These are phyloP conservation scores for Scedosporium minutisporum DNA, from an alignment of 2,329 filamentous ascomycete species.

Conservation along the genomic window DNA sequence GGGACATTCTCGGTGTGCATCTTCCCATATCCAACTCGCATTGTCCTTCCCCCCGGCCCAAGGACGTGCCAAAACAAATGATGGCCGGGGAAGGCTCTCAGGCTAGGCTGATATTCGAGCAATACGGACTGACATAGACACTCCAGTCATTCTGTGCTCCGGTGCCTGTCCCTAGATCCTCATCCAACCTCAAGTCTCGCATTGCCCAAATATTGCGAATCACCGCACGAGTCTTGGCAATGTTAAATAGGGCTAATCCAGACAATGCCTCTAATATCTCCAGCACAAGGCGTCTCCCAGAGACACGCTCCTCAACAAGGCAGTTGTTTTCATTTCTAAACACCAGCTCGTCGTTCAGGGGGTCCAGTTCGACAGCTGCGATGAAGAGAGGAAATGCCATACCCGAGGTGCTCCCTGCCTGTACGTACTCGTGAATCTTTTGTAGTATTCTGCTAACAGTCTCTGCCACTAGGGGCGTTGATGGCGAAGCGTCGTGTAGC, in stretches of 20 bases:
- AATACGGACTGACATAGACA: slow-evolving; percentile 17
- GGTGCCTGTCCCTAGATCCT: background rate
- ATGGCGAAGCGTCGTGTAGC: slow-evolving; percentile 29
- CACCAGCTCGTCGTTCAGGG: slow-evolving; percentile 24
- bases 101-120: slow-evolving; percentile 17
- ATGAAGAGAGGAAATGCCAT: slow-evolving; percentile 33
- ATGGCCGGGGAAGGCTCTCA: background rate
- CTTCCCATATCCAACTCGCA: too few relatives aligned
- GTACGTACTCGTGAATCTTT: slow-evolving; percentile 21
- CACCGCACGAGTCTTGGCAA: slow-evolving; percentile 32
- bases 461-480: slow-evolving; percentile 17
- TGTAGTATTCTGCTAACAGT: slow-evolving; percentile 24
- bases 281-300: slow-evolving; percentile 23
- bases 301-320: slow-evolving; percentile 12
- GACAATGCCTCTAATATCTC: slow-evolving; percentile 28
- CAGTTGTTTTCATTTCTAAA: slow-evolving; percentile 14
- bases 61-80: too few relatives aligned
- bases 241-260: slow-evolving; percentile 29
- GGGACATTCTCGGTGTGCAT: too few relatives aligned
- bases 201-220: slow-evolving; percentile 37
- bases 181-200: slow-evolving; percentile 21
- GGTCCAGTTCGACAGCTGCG: slow-evolving; percentile 28
- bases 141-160: slow-evolving; percentile 16
- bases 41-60: too few relatives aligned
- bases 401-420: slow-evolving; percentile 20